Percentiles rank a stretch among this genome's conserved stretches.
phyloP scores from a whole-genome alignment of 1,284 basidiomycete species.

The Sanghuangporus weigelae region DNA sequence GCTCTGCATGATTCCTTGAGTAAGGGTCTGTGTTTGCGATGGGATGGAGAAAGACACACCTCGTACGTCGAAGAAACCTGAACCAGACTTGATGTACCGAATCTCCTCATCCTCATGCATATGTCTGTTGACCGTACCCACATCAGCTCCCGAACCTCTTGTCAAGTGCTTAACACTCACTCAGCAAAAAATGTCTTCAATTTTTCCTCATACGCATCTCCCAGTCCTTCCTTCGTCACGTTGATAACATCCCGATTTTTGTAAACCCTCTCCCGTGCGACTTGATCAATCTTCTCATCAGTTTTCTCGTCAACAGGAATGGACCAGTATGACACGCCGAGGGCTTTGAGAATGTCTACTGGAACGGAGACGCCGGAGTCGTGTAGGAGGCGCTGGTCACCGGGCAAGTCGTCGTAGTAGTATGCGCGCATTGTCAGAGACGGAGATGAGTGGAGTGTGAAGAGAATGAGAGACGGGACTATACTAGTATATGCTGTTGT shows the following conservation, averaged over 20 bases:
- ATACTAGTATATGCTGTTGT: background rate
- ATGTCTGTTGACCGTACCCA: slow-evolving; percentile 44
- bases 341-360: slow-evolving; percentile 38
- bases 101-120: slow-evolving; percentile 93
- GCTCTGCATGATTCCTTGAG: slow-evolving; percentile 32
- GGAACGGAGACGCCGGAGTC: slow-evolving; percentile 57
- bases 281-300: slow-evolving; percentile 44
- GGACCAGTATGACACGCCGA: slow-evolving; percentile 59
- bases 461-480: background rate
- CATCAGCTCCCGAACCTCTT: background rate
- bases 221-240: slow-evolving; percentile 68
- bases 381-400: slow-evolving; percentile 75
- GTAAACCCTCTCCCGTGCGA: slow-evolving; percentile 66
- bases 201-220: slow-evolving; percentile 74
- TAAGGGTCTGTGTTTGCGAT: slow-evolving; percentile 22
- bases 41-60: slow-evolving; percentile 36
- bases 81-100: slow-evolving; percentile 75
- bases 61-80: slow-evolving; percentile 82
- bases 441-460: background rate
- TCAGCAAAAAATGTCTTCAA: slow-evolving; percentile 79
- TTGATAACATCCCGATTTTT: slow-evolving; percentile 76
- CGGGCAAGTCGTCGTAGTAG: slow-evolving; percentile 72
- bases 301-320: slow-evolving; percentile 50
- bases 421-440: slow-evolving; percentile 64
- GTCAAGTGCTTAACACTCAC: slow-evolving; percentile 37